Base-by-base conservation (phyloP, 163 green algal species). In the Volvox carteri region DNA sequence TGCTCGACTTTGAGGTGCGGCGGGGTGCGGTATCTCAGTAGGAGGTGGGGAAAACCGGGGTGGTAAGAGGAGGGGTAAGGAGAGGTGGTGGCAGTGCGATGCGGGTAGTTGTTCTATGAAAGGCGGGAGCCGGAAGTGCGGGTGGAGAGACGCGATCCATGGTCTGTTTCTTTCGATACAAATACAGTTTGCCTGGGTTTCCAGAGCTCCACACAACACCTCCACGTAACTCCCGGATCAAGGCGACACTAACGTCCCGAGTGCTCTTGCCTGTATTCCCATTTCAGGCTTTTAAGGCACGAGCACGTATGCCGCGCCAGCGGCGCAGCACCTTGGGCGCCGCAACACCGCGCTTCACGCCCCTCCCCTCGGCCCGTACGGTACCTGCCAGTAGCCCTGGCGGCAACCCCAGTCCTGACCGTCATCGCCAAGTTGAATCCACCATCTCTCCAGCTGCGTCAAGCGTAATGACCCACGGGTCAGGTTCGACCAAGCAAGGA, bases 281-380 rank as follows among this genome's bases (percentile, higher is more conserved):
- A n/a, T n/a, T 39, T 33, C 77, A 85, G 77, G 77, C 77, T 25
- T 85, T 85, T 52, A 70, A 65, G 58, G 78, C 25, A 35, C n/a
- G 6, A n/a, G 23, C n/a, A 28, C 78, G 78, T 0, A 33, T 46
- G 78, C 58, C 58, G 2, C 41, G 37, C 4, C 28, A 60, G 2
- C n/a, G 11, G 0, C 42, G 44, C 23, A 80, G 42, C 70, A 18
- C 33, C 35, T 21, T 75, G 4, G 65, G 41, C 70, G 41, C 39
- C 39, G 41, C 70, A 7, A 30, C 62, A 44, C 70, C 70, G 1
- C 39, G 39, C 70, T 1, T 56, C 39, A 7, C 44, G 16, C 1
- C 44, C 44, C 16, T 28, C 9, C 1, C 73, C 42, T 65, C 73
- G 4, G 73, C 28, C 25, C 25, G n/a, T n/a, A n/a, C 44, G 33